Conservation (phyloP, 352 stramenopile genomes). For the Pythium oligandrum region DNA sequence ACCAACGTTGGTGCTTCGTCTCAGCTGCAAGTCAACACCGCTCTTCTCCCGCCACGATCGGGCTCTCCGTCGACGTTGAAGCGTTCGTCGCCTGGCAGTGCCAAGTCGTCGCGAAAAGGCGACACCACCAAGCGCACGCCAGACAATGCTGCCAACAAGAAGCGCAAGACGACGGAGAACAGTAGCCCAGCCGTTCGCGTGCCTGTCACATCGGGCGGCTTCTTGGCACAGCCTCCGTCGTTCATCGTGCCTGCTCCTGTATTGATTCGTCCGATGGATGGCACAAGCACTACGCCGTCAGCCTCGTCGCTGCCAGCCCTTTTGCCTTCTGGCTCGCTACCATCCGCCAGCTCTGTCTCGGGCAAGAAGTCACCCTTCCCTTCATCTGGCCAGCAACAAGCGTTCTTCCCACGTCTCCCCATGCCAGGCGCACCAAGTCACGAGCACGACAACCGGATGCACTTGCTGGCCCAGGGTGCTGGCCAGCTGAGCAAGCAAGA, state of each 20-base stretch:
- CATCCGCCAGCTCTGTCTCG: conserved; percentile 5
- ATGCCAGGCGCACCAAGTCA: conserved; percentile 10
- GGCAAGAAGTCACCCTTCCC: conserved; percentile 18
- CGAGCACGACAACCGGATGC: conserved; percentile 53
- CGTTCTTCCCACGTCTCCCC: conserved; percentile 39
- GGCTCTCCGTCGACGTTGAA: conserved; percentile 2
- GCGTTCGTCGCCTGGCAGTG: conserved; percentile 4
- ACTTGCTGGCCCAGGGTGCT: conserved; percentile 53
- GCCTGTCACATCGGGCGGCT: background rate
- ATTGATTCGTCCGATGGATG: conserved; percentile 27
- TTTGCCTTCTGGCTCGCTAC: conserved; percentile 26
- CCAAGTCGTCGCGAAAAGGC: conserved; percentile 1
- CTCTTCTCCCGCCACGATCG: background rate
- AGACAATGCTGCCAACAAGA: conserved; percentile 14
- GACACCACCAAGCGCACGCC: background rate
- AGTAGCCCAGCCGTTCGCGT: conserved; percentile 1
- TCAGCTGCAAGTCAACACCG: conserved; percentile 12
- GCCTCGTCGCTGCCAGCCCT: conserved; percentile 38
- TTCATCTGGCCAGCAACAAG: no score
- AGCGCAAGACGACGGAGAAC: conserved; percentile 12
- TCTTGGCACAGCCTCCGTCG: background rate
- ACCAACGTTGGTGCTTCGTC: conserved; percentile 9
- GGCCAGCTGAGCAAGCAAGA: conserved; percentile 57
- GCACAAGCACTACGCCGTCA: conserved; percentile 1
- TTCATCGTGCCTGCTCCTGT: conserved; percentile 34